Percentiles rank a stretch among this genome's conserved stretches.
Conservation (phyloP, 2,329 filamentous ascomycete species). For the Cercospora beticola region DNA sequence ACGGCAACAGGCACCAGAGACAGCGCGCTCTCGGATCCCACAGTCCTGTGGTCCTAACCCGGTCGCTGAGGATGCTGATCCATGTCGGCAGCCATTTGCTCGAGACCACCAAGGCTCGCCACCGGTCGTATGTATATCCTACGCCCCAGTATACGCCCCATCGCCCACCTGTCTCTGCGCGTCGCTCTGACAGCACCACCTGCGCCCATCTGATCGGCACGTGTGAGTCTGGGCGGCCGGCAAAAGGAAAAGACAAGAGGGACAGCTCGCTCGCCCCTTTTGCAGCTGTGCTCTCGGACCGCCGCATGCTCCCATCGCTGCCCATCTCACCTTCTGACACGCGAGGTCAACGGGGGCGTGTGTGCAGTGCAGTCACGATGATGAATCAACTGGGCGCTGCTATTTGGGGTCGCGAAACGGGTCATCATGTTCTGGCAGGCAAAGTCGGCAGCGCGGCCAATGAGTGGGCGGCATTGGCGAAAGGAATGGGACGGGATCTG, state of each 20-base stretch:
- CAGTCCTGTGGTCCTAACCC: neutral
- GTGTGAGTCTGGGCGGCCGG: neutral
- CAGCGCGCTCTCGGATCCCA: too few species aligned
- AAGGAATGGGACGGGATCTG: neutral
- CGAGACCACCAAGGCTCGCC: conserved; percentile 4
- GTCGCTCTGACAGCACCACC: neutral
- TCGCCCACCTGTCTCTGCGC: neutral
- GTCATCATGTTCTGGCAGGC: neutral
- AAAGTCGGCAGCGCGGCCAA: neutral
- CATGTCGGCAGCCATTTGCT: neutral
- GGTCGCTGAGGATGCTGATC: neutral
- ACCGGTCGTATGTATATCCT: conserved; percentile 4
- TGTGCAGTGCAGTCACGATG: neutral
- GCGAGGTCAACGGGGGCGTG: neutral
- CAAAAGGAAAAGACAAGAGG: neutral
- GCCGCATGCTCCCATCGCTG: neutral
- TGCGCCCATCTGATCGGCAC: neutral
- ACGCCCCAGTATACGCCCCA: neutral
- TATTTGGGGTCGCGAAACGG: neutral
- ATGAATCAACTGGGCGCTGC: neutral
- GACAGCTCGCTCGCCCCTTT: neutral
- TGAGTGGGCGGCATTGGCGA: neutral
- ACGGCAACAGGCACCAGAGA: neutral
- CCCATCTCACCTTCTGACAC: neutral
- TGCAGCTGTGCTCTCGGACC: neutral